Base-by-base conservation (phyloP, 2,329 filamentous ascomycete species). In the Talaromyces sp. region DNA sequence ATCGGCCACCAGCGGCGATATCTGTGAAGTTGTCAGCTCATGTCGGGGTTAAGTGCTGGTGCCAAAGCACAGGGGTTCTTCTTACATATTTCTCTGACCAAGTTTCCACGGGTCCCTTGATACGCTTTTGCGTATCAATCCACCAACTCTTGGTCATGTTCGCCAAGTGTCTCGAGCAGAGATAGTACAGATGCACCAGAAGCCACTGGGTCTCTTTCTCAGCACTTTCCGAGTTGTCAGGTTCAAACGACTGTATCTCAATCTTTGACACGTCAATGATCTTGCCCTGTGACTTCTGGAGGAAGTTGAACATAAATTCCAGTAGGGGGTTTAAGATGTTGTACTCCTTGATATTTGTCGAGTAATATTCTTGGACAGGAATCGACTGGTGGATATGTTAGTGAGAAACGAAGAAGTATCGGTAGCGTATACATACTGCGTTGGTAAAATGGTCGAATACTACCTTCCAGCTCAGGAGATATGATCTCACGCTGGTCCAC, bases 31-130 rank as follows among this genome's bases (percentile, higher is more conserved):
- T 2, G 11, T 36, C 44, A 43, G 49, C n/a, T 22, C 13, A 33
- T 1, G 13, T 32, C 22, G 30, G n/a, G n/a, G n/a, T n/a, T n/a
- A n/a, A n/a, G n/a, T 16, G 13, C 7, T 16, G n/a, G 5, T 11
- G 32, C n/a, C 4, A 40, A 11, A 86, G 30, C 20, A 3, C 9
- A 3, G 20, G 10, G 13, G 7, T 78, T 0, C 86, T 83, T 4
- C 91, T 91, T 68, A 96, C 90, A 70, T 86, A 88, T 75, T 86
- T 92, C 51, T 89, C 83, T 2, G 92, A 96, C 91, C 93, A 99
- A 0, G 79, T 75, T 69, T 94, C 89, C 19, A 97, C 86, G 0
- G 90, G 85, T 27, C 86, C 87, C 14, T 90, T 96, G 70, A 94
- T 88, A 53, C 84, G 80, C 16, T 87, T 91, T 51, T 86, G 86